Evolutionary conservation across 176 grass and related monocot genomes (phyloP).

Genomic region (Oryza glumipatula): DNA sequence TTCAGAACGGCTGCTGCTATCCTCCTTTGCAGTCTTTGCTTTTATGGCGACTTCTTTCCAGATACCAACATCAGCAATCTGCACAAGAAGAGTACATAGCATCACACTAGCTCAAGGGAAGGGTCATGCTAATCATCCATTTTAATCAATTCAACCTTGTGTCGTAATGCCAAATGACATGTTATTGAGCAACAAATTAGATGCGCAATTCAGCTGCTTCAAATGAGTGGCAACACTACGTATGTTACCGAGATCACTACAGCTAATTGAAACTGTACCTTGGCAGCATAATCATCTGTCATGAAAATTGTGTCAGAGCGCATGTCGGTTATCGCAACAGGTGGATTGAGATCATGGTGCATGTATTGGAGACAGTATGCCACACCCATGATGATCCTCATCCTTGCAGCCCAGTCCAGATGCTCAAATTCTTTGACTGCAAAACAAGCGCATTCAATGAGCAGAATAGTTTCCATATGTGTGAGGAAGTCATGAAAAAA

Average conservation of each 20-base stretch:
- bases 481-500: slow-evolving; percentile 22
- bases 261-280: slow-evolving; percentile 53
- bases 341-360: slow-evolving; percentile 80
- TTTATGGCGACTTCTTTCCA: slow-evolving; percentile 65
- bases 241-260: not conserved
- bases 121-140: not conserved
- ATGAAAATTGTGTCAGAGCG: slow-evolving; percentile 62
- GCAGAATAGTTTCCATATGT: not conserved
- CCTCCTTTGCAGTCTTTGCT: slow-evolving; percentile 61
- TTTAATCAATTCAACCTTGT: not conserved
- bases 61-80: slow-evolving; percentile 78
- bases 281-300: slow-evolving; percentile 87
- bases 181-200: not conserved
- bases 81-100: slow-evolving; percentile 11
- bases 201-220: not conserved
- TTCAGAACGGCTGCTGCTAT: slow-evolving; percentile 47
- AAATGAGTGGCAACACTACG: not conserved
- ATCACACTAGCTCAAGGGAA: not conserved
- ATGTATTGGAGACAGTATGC: slow-evolving; percentile 90
- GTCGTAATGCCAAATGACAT: not conserved
- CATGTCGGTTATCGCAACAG: slow-evolving; percentile 57
- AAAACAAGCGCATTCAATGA: slow-evolving; percentile 40
- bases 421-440: slow-evolving; percentile 87
- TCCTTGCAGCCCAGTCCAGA: slow-evolving; percentile 83
- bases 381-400: slow-evolving; percentile 93